phyloP scores from a whole-genome alignment of 108 stramenopile genomes.

The Skeletonema menzelii region DNA sequence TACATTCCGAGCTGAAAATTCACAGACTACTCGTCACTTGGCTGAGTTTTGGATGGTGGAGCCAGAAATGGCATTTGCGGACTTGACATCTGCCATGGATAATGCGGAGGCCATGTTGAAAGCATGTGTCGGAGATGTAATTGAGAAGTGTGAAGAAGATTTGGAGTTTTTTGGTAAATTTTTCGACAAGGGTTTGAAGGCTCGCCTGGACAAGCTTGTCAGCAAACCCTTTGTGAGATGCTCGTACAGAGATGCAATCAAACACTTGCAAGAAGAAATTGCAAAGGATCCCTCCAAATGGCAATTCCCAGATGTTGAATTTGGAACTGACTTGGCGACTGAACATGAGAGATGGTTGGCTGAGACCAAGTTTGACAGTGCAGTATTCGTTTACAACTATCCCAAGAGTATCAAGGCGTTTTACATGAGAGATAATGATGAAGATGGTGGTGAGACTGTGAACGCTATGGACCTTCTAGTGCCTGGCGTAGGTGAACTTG shows the following conservation, averaged over 20 bases:
- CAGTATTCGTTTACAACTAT: constrained; percentile 98
- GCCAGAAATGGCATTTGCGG: constrained; percentile 99
- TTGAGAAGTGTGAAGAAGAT: constrained; percentile 88
- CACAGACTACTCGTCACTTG: constrained; percentile 96
- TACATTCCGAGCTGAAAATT: constrained; percentile 99
- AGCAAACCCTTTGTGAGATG: constrained; percentile 84
- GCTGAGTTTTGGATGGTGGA: constrained; percentile 99
- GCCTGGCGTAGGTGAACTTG: constrained; percentile 97
- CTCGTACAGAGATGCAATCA: constrained; percentile 91
- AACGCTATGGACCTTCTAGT: constrained; percentile 99
- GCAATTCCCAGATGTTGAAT: constrained; percentile 96
- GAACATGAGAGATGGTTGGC: constrained; percentile 98
- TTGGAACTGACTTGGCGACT: constrained; percentile 96
- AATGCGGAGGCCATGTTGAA: constrained; percentile 97
- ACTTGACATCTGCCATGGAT: constrained; percentile 92
- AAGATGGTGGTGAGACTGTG: constrained; percentile 95
- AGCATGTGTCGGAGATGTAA: constrained; percentile 72
- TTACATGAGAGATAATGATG: constrained; percentile 98
- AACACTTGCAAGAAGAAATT: constrained; percentile 91
- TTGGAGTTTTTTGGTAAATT: constrained; percentile 92
- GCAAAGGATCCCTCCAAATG: constrained; percentile 94
- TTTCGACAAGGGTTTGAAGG: constrained; percentile 87
- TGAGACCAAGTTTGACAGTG: constrained; percentile 89
- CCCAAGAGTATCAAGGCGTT: constrained; percentile 98
- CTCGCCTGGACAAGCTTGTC: constrained; percentile 77